Evolutionary conservation across 768 basidiomycete species (phyloP).

Genomic region (Terana coerulea): DNA sequence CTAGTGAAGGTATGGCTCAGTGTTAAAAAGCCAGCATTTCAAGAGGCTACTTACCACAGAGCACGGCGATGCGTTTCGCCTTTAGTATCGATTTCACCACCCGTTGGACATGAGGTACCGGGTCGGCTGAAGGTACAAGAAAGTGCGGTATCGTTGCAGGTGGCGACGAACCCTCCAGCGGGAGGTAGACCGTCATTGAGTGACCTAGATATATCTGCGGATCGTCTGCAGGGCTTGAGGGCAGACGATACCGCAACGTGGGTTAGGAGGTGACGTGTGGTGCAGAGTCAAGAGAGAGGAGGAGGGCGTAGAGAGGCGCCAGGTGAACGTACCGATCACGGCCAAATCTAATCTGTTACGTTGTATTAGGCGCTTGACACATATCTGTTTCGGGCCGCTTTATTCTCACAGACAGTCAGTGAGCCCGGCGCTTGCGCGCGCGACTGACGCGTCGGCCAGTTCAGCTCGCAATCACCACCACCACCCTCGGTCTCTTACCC

Average conservation of each 20-base stretch:
- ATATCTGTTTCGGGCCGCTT: too few species aligned
- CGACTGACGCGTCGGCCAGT: too few species aligned
- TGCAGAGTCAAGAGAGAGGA: background rate
- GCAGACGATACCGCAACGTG: background rate
- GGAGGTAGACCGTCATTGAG: conserved; percentile 61
- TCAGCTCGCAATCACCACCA: too few species aligned
- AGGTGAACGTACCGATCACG: background rate
- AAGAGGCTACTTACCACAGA: conserved; percentile 60
- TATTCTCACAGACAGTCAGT: too few species aligned
- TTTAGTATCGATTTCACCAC: conserved; percentile 67
- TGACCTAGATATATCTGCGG: background rate
- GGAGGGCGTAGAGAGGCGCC: background rate
- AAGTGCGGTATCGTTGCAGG: conserved; percentile 54
- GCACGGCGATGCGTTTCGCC: conserved; percentile 80
- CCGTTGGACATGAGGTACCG: conserved; percentile 44
- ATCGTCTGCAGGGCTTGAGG: background rate
- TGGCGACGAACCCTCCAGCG: conserved; percentile 46
- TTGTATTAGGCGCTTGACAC: too few species aligned
- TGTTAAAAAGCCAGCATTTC: background rate
- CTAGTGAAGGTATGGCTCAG: conserved; percentile 32
- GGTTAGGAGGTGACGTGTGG: background rate
- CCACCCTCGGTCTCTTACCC: too few species aligned
- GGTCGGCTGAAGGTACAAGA: conserved; percentile 44
- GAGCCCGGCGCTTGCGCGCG: too few species aligned
- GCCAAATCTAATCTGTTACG: too few species aligned